Evolutionary conservation across 2,329 filamentous ascomycete genomes (phyloP), one percentile per base, ranked within the genome.

Genomic region (Myrmaecium sp.): DNA sequence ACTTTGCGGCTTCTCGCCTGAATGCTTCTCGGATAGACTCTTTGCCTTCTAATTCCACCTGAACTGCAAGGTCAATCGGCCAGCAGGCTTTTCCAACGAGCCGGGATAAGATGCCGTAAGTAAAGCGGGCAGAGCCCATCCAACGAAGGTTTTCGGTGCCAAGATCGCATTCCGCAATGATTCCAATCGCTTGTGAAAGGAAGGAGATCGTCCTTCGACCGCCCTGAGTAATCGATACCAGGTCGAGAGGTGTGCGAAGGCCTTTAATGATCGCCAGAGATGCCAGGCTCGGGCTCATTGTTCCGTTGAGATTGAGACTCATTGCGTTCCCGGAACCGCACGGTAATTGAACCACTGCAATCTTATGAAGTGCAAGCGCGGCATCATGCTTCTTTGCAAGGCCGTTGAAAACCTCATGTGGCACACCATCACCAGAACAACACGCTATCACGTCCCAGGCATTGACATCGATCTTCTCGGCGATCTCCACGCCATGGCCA

Each of bases 321-420:
- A 95, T 78, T 13, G 81, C 89, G 49, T 98, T 98, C 5, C 89
- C 89, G 26, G 80, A 89, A 9, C 89, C 89, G 44, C 84, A 92
- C 2, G 89, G 89, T 18, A 98, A 64, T 44, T 93, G 81, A 13
- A 74, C 75, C 2, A 98, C 72, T 1, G 89, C 80, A 9, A 95
- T 56, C 41, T 74, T 78, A 13, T 62, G 57, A 33, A 98, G 55
- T 0, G 86, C 89, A 29, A 65, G 65, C 17, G 63, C 60, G 12
- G 83, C 83, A 51, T 94, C 79, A 4, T 64, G 46, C 20, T 82
- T 73, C 51, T 71, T 75, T 9, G 69, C 83, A 17, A 98, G 57
- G 0, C 89, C 89, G 46, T 98, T 95, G 59, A 94, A 93, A 6
- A 93, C 77, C 52, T 98, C 89, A 47, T 93, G 77, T 0, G 82